Evolutionary conservation across 1,139 yeast species (phyloP), one percentile per base, ranked within the genome.

Genomic region (Scheffersomyces cryptocercus): DNA sequence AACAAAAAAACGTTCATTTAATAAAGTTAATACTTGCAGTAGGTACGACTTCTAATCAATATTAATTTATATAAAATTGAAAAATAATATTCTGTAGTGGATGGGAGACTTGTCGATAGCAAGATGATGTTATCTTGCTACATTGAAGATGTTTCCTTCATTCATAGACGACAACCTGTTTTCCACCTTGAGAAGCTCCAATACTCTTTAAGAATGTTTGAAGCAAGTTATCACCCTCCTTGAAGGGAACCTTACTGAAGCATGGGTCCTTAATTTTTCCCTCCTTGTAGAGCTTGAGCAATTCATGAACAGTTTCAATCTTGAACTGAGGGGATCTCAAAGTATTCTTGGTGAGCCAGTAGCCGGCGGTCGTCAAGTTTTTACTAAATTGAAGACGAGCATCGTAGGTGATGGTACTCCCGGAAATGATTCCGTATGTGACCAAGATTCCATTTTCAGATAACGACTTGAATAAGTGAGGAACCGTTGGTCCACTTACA

Each of bases 401-500:
- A 13, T 51, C 42, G 47, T 41, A 53, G 39, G 38, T 37, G 14
- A 55, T 44, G 36, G 37, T 14, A 16, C 43, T 48, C 7, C 54
- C 54, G 2, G 52, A 39, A 28, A 56, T 36, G 7, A 51, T 53
- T 4, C 74, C 74, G 53, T 60, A 68, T 15, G 69, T 58, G 4
- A 60, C 66, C 42, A 68, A 55, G 16, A 37, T 44, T 11, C 70
- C 68, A 40, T 59, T 56, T 11, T 45, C 47, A 16, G 65, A 56
- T 42, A 68, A 62, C 8, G 61, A 49, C 8, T 54, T 50, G 10
- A 65, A 61, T 29, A 68, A 52, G 4, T 47, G 51, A 13, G 55
- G 47, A 4, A 63, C 64, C 10, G 62, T 56, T 11, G 48, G 45
- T 4, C 70, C 71, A 11, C 67, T 67, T n/a, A 66, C 58, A 41